phyloP scores from a whole-genome alignment of 2,329 filamentous ascomycete genomes.

The Acrocalymma vagum region DNA sequence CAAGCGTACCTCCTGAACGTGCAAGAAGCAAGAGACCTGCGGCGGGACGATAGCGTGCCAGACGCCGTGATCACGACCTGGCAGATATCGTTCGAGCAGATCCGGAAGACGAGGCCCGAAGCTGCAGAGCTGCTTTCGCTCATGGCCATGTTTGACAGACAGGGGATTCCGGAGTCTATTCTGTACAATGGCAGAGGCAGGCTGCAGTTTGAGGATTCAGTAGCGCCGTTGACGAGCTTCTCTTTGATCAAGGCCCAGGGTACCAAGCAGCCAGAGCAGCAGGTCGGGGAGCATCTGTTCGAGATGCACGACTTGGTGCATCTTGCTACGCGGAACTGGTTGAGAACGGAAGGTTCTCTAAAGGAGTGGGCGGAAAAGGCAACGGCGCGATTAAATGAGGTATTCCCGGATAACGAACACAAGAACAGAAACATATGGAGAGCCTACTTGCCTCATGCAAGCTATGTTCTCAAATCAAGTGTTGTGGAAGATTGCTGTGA shows the following conservation, averaged over 20 bases:
- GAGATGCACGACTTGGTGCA: conserved; percentile 21
- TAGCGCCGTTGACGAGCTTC: conserved; percentile 15
- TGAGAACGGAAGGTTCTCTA: conserved; percentile 9
- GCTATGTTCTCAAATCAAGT: conserved; percentile 20
- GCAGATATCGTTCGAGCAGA: conserved; percentile 41
- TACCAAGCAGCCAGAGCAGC: too few species aligned
- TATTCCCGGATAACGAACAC: conserved; percentile 23
- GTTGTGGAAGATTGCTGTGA: conserved; percentile 3
- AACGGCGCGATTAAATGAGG: conserved; percentile 13
- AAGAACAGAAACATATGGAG: conserved; percentile 29
- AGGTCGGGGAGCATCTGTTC: too few species aligned
- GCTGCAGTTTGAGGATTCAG: conserved; percentile 22
- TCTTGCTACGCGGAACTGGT: conserved; percentile 13
- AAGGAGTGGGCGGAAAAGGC: conserved; percentile 11
- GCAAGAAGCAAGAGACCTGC: conserved; percentile 28
- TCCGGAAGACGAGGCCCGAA: conserved; percentile 32
- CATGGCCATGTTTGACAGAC: conserved; percentile 25
- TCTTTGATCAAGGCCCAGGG: conserved; percentile 15
- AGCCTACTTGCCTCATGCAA: conserved; percentile 22
- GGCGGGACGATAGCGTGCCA: conserved; percentile 36
- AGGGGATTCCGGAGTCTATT: conserved; percentile 31
- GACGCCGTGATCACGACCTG: conserved; percentile 48
- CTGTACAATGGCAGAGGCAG: conserved; percentile 18
- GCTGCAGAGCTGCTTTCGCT: conserved; percentile 55
- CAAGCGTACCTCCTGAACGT: neutral